Conservation (phyloP, 2,329 filamentous ascomycete genomes). For the Alternaria infectoria region DNA sequence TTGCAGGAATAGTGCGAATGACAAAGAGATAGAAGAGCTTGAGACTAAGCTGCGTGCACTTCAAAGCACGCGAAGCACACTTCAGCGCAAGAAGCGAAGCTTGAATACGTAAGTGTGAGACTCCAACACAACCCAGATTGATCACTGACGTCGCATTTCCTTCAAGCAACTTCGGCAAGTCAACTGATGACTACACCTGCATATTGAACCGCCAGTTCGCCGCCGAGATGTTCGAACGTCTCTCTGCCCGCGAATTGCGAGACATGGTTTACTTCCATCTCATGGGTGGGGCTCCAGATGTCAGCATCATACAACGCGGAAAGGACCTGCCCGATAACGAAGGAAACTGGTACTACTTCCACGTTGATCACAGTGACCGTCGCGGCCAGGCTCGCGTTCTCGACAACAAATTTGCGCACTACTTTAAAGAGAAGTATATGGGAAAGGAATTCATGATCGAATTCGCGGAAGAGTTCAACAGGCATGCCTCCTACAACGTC, state of each 20-base stretch:
- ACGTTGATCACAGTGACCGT: neutral
- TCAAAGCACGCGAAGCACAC: neutral
- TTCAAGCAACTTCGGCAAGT: neutral
- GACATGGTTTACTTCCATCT: neutral
- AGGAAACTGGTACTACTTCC: neutral
- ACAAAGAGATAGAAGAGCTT: neutral
- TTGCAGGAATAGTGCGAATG: neutral
- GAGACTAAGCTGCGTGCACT: too few relatives aligned
- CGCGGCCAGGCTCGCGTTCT: neutral
- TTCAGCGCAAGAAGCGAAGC: neutral
- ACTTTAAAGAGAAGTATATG: neutral
- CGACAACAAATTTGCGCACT: neutral
- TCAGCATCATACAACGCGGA: neutral
- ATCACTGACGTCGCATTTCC: neutral
- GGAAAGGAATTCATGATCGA: neutral
- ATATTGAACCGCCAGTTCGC: neutral
- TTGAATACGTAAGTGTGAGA: neutral
- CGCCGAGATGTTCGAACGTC: neutral
- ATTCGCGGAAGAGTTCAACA: neutral
- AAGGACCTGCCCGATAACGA: neutral
- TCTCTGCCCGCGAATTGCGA: neutral
- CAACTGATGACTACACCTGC: neutral
- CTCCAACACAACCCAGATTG: neutral
- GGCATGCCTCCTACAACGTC: neutral
- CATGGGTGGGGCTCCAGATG: neutral